Conservation (phyloP, 176 grass and related monocot genomes). For the Alopecurus myosuroides region DNA sequence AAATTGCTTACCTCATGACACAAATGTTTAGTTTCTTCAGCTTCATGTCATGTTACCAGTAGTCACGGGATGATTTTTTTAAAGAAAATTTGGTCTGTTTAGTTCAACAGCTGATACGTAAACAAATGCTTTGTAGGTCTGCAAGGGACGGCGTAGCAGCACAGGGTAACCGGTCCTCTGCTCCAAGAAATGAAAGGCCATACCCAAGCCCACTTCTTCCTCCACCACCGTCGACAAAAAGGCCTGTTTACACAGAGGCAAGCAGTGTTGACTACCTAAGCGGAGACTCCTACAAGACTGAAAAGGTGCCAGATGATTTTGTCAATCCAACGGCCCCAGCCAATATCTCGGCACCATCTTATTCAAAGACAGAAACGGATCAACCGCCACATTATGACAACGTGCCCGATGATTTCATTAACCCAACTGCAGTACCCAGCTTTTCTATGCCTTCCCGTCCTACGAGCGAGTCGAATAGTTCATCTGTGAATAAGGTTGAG, state of each 20-base stretch:
- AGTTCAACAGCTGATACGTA: slow-evolving; percentile 13
- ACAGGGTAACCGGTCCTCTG: slow-evolving; percentile 39
- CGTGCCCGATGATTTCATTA: slow-evolving; percentile 40
- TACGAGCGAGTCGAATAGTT: slow-evolving; percentile 9
- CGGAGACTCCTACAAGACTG: slow-evolving; percentile 57
- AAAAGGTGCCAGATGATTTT: slow-evolving; percentile 42
- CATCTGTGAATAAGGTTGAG: slow-evolving; percentile 13
- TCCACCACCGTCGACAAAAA: slow-evolving; percentile 71
- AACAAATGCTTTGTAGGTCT: slow-evolving; percentile 51
- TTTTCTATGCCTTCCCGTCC: slow-evolving; percentile 27
- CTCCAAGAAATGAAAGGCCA: slow-evolving; percentile 36
- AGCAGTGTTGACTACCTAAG: slow-evolving; percentile 57
- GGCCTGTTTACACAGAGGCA: slow-evolving; percentile 47
- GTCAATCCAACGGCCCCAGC: slow-evolving; percentile 44
- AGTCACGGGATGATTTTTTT: not conserved
- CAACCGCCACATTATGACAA: slow-evolving; percentile 12
- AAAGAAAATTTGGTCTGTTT: not conserved
- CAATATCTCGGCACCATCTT: slow-evolving; percentile 27
- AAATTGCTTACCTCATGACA: not conserved
- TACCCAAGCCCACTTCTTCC: slow-evolving; percentile 59
- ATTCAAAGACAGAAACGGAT: slow-evolving; percentile 29
- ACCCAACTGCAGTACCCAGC: slow-evolving; percentile 44
- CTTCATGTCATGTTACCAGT: not conserved
- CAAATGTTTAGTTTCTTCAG: not conserved
- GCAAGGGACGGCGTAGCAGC: slow-evolving; percentile 55